phyloP scores from a whole-genome alignment of 2,329 filamentous ascomycete genomes.

The Neofusicoccum sp. region DNA sequence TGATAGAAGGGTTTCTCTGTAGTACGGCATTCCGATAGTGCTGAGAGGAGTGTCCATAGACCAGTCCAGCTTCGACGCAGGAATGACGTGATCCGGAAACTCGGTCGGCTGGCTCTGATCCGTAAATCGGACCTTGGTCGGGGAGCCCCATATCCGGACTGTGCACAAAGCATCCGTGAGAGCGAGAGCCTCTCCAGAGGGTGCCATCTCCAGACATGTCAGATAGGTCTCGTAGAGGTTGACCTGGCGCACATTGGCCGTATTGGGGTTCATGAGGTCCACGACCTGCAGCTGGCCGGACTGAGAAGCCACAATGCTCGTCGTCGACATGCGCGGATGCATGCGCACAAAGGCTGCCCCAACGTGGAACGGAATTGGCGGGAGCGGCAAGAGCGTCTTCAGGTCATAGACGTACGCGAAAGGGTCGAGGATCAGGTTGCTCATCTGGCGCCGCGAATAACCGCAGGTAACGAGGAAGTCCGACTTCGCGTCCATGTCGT shows the following conservation, averaged over 20 bases:
- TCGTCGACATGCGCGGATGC: slow-evolving; percentile 94
- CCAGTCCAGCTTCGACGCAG: slow-evolving; percentile 68
- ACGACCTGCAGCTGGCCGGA: slow-evolving; percentile 94
- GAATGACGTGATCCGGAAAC: slow-evolving; percentile 66
- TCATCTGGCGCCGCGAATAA: slow-evolving; percentile 80
- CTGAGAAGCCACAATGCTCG: slow-evolving; percentile 89
- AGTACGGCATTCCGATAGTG: slow-evolving; percentile 88
- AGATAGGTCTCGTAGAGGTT: slow-evolving; percentile 73
- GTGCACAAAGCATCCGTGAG: slow-evolving; percentile 77
- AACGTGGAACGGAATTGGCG: slow-evolving; percentile 88
- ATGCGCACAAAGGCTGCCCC: slow-evolving; percentile 94
- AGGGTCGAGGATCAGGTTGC: slow-evolving; percentile 82
- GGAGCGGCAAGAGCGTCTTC: slow-evolving; percentile 83
- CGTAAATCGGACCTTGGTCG: slow-evolving; percentile 81
- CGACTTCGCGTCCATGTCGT: slow-evolving; percentile 95
- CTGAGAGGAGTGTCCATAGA: slow-evolving; percentile 76
- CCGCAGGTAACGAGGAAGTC: slow-evolving; percentile 96
- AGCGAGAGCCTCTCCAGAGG: slow-evolving; percentile 82
- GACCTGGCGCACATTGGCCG: slow-evolving; percentile 80
- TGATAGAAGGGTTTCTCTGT: slow-evolving; percentile 83
- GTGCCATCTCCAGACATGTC: slow-evolving; percentile 80
- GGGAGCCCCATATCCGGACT: slow-evolving; percentile 87
- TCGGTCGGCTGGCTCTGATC: slow-evolving; percentile 78
- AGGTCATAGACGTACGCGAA: slow-evolving; percentile 96
- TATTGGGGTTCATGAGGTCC: slow-evolving; percentile 90